Base-by-base conservation (phyloP, 2,329 filamentous ascomycete species). In the Paracoccidioides brasiliensis region DNA sequence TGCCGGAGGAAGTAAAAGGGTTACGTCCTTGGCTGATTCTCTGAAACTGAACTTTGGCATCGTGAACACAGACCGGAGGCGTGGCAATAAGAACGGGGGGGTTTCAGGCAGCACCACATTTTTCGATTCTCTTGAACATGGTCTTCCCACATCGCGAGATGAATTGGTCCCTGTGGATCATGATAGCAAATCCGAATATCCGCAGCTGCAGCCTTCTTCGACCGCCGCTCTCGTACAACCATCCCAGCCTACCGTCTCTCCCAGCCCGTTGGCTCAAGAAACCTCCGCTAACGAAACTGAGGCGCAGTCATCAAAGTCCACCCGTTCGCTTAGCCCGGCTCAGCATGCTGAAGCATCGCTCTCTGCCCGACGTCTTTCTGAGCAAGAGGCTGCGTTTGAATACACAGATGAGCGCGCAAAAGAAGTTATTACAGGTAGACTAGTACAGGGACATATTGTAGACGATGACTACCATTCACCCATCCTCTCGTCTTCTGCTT, bases 31-130 rank as follows among this genome's bases (percentile, higher is more conserved):
- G 55, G 93, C 93, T 58, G 93, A 98, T 74, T 90, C 90, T 2
- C 74, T 98, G 63, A 97, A 97, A 78, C 81, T 98, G 63, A 97
- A 94, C 76, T 98, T 98, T 64, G 93, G 93, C 62, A 90, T 98
- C 67, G 90, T 98, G 55, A 75, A 76, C 49, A 76, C 76, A 40
- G 75, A 77, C 46, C 83, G 82, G 66, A 78, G 86, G 54, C 77
- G 75, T 40, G 66, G 71, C 5, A 44, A 44, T 33, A 56, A 66
- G 37, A 76, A 78, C 41, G 68, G 72, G 61, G 84, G 79, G 65
- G 85, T 90, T 82, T 81, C 82, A 50, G 84, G 85, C 58, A 95
- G 89, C 69, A 84, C 88, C 72, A 85, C 95, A 55, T 82, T 84
- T 61, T 77, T 86, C 14, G 84, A 87, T 66, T 79, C 78, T 2